Base-by-base conservation (phyloP, 768 basidiomycete species). In the Tylopilus subfusipes region DNA sequence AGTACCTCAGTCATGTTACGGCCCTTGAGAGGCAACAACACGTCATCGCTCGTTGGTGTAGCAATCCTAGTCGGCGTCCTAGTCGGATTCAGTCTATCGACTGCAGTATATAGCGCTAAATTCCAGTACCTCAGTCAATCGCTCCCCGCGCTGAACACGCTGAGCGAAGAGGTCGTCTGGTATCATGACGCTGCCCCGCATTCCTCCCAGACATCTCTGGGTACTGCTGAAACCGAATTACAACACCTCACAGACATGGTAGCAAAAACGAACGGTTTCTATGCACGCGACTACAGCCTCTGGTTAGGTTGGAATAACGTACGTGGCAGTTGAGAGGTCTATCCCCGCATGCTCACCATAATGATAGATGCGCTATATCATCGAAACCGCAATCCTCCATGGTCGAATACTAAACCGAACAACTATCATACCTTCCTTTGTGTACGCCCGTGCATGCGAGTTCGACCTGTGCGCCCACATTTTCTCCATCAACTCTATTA, bases 261-360 rank as follows among this genome's bases (percentile, higher is more conserved):
- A 0, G 55, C 65, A 13, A 65, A 60, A 39, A 79, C 78, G 5
- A 66, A 75, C 2, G 78, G 78, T 3, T 80, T 72, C 54, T 78
- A 75, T 53, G 72, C 70, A 4, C 72, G 79, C 40, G 78, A 79
- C 39, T 79, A 70, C 55, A 78, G 74, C 56, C 64, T 78, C 8
- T 77, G 76, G 57, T 63, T 80, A n/a, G 79, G 78, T 14, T 80
- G 76, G 75, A 79, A 79, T 50, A 80, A 79, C 54, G 77, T 79
- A 40, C 24, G 55, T 53, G 8, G 19, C 19, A 12, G 47, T 1
- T 34, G 5, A 14, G 2, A 2, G 1, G 11, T 21, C 24, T 16
- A 16, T 30, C 14, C 27, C n/a, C 7, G 1, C 27, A 0, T 14
- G 12, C 42, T 60, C 31, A 54, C 6, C 19, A 19, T n/a, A 2